phyloP scores from a whole-genome alignment of 495 filamentous ascomycete genomes.

The Pseudotulostoma volvatum region DNA sequence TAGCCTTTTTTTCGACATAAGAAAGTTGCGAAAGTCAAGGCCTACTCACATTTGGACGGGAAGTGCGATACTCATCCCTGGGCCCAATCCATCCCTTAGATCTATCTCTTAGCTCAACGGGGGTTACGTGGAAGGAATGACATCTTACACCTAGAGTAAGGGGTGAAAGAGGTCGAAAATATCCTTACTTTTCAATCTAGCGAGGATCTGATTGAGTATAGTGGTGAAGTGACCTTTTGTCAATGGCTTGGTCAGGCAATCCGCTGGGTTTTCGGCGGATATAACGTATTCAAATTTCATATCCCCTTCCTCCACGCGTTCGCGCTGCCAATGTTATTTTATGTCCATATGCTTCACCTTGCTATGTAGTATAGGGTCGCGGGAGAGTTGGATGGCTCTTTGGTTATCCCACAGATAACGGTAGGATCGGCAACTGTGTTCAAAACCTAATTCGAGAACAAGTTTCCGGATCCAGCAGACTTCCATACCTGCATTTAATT shows the following conservation, averaged over 20 bases:
- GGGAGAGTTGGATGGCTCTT: slow-evolving; percentile 14
- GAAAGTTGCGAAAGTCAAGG: no score
- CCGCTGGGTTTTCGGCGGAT: slow-evolving; percentile 11
- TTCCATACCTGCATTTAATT: slow-evolving; percentile 23
- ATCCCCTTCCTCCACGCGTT: slow-evolving; percentile 9
- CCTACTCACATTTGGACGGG: no score
- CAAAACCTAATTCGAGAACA: not conserved
- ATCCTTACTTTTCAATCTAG: no score
- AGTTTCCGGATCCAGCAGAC: slow-evolving; percentile 18
- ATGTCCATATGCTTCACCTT: slow-evolving; percentile 21
- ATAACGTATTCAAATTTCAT: slow-evolving; percentile 6
- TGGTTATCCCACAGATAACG: slow-evolving; percentile 11
- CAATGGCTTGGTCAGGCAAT: slow-evolving; percentile 16
- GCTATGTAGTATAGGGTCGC: slow-evolving; percentile 16
- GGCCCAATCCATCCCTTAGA: no score
- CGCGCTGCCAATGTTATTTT: slow-evolving; percentile 14
- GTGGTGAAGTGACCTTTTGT: not conserved
- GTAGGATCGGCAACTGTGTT: not conserved
- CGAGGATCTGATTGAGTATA: not conserved
- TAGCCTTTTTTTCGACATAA: no score
- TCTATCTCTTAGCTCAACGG: no score
- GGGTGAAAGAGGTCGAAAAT: no score
- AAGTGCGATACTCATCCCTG: no score
- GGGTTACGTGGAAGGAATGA: no score
- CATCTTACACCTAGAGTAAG: no score